Conservation (phyloP, 495 filamentous ascomycete species). For the Entonaema liquescens region DNA sequence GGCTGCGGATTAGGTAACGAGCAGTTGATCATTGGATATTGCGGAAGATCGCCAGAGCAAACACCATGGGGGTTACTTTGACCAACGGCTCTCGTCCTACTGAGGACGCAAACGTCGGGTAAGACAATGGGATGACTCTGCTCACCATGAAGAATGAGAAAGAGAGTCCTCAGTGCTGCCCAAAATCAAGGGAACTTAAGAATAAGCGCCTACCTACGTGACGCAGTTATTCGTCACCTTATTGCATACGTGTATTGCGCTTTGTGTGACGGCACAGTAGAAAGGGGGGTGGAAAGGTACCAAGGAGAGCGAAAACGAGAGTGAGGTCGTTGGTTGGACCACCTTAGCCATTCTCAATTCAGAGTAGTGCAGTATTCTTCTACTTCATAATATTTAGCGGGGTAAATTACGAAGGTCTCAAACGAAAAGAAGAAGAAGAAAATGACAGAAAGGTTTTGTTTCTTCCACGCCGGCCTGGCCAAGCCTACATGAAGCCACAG, state of each 20-base stretch:
- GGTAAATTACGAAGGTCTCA: conserved; percentile 28
- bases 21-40: conserved; percentile 5
- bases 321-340: conserved; percentile 4
- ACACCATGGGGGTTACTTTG: conserved; percentile 36
- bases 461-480: conserved; percentile 13
- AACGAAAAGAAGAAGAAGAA: conserved; percentile 12
- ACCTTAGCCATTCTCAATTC: conserved; percentile 5
- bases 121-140: conserved; percentile 39
- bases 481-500: conserved; percentile 37
- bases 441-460: conserved; percentile 18
- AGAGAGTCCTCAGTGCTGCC: conserved; percentile 22
- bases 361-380: conserved; percentile 1
- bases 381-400: conserved; percentile 21
- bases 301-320: conserved; percentile 8
- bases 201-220: conserved; percentile 27
- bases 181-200: conserved; percentile 32
- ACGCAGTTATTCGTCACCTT: conserved; percentile 40
- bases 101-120: conserved; percentile 40
- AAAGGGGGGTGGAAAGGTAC: conserved; percentile 6
- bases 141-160: conserved; percentile 7
- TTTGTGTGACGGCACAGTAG: conserved; percentile 22
- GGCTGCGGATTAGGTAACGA: conserved; percentile 21
- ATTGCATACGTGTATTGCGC: conserved; percentile 33
- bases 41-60: conserved; percentile 31
- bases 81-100: conserved; percentile 43